Evolutionary conservation across 192 early-diverging fungal genomes (phyloP).

Genomic region (Dimargaris xerosporica): DNA sequence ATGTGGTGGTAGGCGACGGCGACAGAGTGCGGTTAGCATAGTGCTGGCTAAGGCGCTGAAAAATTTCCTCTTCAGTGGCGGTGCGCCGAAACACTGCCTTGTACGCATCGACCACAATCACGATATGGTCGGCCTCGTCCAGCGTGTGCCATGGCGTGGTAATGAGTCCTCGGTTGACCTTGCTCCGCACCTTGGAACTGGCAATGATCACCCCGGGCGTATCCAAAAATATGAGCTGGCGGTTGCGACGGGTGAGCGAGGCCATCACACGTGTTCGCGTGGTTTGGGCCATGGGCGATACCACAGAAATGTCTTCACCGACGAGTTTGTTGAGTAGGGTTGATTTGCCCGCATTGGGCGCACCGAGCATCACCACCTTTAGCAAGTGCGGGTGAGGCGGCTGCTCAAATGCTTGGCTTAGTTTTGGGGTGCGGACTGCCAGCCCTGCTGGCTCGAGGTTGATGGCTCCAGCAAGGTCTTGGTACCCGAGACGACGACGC

Average conservation of each 20-base stretch:
- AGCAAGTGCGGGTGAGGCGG: slow-evolving; percentile 32
- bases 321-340: slow-evolving; percentile 39
- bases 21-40: no score
- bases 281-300: slow-evolving; percentile 41
- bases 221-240: slow-evolving; percentile 44
- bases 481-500: no score
- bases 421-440: slow-evolving; percentile 13
- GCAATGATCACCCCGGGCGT: slow-evolving; percentile 41
- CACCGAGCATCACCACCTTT: slow-evolving; percentile 37
- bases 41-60: slow-evolving; percentile 18
- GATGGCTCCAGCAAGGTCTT: no score
- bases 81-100: slow-evolving; percentile 20
- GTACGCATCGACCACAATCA: slow-evolving; percentile 36
- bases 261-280: slow-evolving; percentile 37
- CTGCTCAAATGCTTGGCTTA: slow-evolving; percentile 23
- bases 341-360: slow-evolving; percentile 45
- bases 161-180: slow-evolving; percentile 31
- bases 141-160: slow-evolving; percentile 43
- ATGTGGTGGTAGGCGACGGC: no score
- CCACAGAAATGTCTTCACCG: slow-evolving; percentile 35
- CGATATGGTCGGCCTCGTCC: slow-evolving; percentile 34
- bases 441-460: no score
- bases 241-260: slow-evolving; percentile 29
- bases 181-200: slow-evolving; percentile 17
- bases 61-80: slow-evolving; percentile 28